Conservation (phyloP, 305 asterid species). For the Fraxinus latifolia region DNA sequence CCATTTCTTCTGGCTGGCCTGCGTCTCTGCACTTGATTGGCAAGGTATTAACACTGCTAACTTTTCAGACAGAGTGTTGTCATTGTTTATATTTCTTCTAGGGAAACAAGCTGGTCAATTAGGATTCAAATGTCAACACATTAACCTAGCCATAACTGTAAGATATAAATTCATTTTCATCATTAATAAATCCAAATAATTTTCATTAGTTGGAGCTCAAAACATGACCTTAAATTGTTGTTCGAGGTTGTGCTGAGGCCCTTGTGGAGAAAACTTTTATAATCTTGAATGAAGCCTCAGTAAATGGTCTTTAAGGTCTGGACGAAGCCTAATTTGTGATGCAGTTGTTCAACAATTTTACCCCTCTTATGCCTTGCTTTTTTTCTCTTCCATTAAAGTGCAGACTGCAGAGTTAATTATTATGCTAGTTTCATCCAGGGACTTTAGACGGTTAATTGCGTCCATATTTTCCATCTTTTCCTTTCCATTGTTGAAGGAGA, state of each 20-base stretch:
- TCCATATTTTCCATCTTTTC: not conserved
- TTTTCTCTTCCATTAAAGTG: not conserved
- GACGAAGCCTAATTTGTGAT: conserved; percentile 1
- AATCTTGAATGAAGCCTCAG: conserved; percentile 6
- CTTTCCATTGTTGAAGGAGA: not conserved
- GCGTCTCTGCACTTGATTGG: conserved; percentile 96
- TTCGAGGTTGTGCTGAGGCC: not conserved
- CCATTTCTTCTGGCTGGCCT: conserved; percentile 86
- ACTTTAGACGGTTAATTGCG: not conserved
- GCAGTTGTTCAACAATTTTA: not conserved
- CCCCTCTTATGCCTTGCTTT: conserved; percentile 3
- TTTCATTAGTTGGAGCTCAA: not conserved
- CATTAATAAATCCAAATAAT: not conserved
- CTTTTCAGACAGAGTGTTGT: not conserved
- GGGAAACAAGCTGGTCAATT: not conserved
- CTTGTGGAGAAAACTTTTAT: not conserved
- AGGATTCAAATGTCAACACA: not conserved
- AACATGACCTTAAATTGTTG: conserved; percentile 8
- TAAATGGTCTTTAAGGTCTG: conserved; percentile 18
- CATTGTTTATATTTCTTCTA: not conserved
- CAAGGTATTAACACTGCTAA: conserved; percentile 49
- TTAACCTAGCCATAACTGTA: conserved; percentile 8
- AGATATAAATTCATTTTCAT: conserved; percentile 5
- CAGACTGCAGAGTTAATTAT: conserved; percentile 1
- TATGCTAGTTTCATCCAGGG: not conserved